A percentile compares a stretch with the other conserved stretches of the same genome.
These are phyloP conservation scores for Fusarium sp. DNA, from an alignment of 2,329 filamentous ascomycete species.

Conservation along the genomic window DNA sequence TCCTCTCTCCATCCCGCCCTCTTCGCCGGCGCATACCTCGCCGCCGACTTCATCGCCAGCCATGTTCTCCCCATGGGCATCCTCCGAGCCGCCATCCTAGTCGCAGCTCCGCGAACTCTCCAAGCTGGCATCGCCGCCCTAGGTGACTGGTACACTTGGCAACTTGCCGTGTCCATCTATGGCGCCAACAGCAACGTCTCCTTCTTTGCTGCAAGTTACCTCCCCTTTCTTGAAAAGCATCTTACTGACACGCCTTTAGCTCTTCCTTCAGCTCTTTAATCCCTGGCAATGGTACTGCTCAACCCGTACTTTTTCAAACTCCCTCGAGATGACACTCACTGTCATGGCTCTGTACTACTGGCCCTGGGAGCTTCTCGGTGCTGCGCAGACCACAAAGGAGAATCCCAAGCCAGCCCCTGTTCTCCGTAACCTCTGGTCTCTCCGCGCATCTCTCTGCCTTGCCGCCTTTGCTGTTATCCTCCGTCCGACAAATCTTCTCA, in stretches of 20 bases:
- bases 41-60: conserved; percentile 67
- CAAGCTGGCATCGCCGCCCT: conserved; percentile 83
- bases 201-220: conserved; percentile 73
- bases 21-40: conserved; percentile 81
- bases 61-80: conserved; percentile 64
- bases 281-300: conserved; percentile 98
- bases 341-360: conserved; percentile 82
- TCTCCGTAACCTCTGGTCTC: conserved; percentile 43
- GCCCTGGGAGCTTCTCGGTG: conserved; percentile 81
- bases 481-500: conserved; percentile 87
- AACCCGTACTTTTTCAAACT: conserved; percentile 93
- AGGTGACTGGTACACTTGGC: conserved; percentile 90
- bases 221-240: not conserved
- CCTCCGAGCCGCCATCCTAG: conserved; percentile 73
- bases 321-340: conserved; percentile 89
- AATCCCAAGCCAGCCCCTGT: conserved; percentile 49
- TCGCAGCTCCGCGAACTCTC: conserved; percentile 77
- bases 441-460: conserved; percentile 74
- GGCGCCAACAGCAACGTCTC: conserved; percentile 72
- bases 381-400: conserved; percentile 53
- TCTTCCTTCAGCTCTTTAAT: conserved; percentile 52
- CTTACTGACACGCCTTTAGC: conserved; percentile 31
- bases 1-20: conserved; percentile 92
- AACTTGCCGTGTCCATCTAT: conserved; percentile 79
- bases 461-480: conserved; percentile 87